These are phyloP conservation scores for Pugionium dolabratum DNA, from an alignment of 345 rosid species.

Conservation along the genomic window DNA sequence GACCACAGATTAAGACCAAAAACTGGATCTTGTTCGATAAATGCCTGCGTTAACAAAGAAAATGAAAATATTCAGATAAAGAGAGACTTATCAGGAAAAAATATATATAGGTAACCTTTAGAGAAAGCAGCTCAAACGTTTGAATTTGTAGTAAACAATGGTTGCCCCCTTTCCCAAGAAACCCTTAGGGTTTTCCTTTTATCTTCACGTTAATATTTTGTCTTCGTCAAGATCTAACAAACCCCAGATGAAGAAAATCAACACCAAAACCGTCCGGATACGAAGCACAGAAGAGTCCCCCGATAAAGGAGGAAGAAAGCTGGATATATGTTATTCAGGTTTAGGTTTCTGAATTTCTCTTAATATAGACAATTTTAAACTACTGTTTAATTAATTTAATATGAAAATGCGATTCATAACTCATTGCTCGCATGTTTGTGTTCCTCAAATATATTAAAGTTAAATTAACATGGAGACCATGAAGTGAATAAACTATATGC, in stretches of 20 bases:
- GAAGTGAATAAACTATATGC: slow-evolving; percentile 25
- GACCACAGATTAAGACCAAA: slow-evolving; percentile 16
- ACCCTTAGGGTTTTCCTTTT: slow-evolving; percentile 33
- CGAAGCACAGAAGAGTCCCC: slow-evolving; percentile 27
- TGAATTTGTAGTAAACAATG: slow-evolving; percentile 25
- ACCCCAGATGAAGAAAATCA: slow-evolving; percentile 22
- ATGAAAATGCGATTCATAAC: slow-evolving; percentile 29
- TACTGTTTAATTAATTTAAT: neutral
- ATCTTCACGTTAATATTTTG: slow-evolving; percentile 2
- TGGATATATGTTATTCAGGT: slow-evolving; percentile 32
- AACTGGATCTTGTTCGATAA: slow-evolving; percentile 14
- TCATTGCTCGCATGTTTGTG: slow-evolving; percentile 36
- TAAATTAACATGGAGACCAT: slow-evolving; percentile 41
- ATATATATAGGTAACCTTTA: neutral
- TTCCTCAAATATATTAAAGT: slow-evolving; percentile 36
- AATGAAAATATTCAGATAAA: slow-evolving; percentile 7
- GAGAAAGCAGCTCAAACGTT: slow-evolving; percentile 33
- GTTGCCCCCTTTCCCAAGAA: slow-evolving; percentile 30
- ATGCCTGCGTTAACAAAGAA: slow-evolving; percentile 24
- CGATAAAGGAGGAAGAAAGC: slow-evolving; percentile 32
- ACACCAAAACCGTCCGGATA: slow-evolving; percentile 30
- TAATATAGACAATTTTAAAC: slow-evolving; percentile 39
- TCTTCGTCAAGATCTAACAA: slow-evolving; percentile 15
- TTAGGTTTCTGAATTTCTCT: slow-evolving; percentile 36
- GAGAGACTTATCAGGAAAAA: neutral